Evolutionary conservation across 768 basidiomycete genomes (phyloP), one percentile per base, ranked within the genome.

Genomic region (Asterophora parasitica): DNA sequence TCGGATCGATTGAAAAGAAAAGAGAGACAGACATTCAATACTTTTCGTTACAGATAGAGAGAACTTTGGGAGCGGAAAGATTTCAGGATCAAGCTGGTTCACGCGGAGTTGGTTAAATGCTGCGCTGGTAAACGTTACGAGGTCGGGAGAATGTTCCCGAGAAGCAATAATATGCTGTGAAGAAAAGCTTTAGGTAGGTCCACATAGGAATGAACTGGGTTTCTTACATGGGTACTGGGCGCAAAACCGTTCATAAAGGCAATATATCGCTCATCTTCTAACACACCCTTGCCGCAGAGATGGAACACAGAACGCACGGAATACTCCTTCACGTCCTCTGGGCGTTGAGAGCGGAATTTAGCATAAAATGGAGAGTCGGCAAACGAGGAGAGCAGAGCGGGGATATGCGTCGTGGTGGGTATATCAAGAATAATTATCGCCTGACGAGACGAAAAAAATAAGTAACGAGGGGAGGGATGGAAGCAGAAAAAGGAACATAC

Each of bases 131-230:
- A 90, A 94, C 9, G 83, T 82, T 15, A 91, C 71, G 1, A 77
- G 79, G 60, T 93, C 79, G 1, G 79, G 63, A 33, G 70, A 68
- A 49, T 84, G 69, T 50, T 79, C 74, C 23, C 77, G 72, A 6
- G 88, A 83, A 6, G 89, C 76, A 16, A 96, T 69, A 3, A 90
- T 53, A 55, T 96, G 92, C 89, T 95, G 58, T 33, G 4, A 34
- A 42, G 32, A 50, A 27, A 31, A 40, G n/a, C 44, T 23, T 41
- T 33, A 23, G 36, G 6, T n/a, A 8, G 4, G 15, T 9, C 16
- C 37, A 26, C 32, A 28, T 20, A 34, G 41, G 30, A 23, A 23
- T 23, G 41, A 11, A 33, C 37, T 15, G 37, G 20, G 44, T 50
- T 7, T 69, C 81, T 38, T 57, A 95, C 88, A 57, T 88, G 71